phyloP scores from a whole-genome alignment of 768 basidiomycete species.

The Trametes gibbosa region DNA sequence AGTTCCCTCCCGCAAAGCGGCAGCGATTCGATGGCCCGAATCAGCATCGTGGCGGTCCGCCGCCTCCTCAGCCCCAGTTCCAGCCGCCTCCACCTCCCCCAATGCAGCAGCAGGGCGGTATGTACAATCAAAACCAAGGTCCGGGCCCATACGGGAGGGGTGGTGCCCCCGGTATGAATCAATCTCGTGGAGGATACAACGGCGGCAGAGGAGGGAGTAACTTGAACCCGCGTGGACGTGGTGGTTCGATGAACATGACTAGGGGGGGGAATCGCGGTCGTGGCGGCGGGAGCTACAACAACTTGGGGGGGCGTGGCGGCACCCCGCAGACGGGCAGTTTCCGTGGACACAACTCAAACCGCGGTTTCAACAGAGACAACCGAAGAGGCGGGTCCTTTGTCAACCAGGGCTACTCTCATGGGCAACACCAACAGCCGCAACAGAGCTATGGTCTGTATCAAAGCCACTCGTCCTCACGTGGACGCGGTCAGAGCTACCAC shows the following conservation, averaged over 20 bases:
- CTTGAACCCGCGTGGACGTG: conserved; percentile 42
- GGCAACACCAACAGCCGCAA: conserved; percentile 33
- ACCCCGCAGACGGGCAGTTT: conserved; percentile 42
- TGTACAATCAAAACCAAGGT: conserved; percentile 22
- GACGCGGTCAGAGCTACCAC: conserved; percentile 59
- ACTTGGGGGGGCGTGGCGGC: conserved; percentile 44
- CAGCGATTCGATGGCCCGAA: conserved; percentile 84
- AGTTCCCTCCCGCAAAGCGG: conserved; percentile 89
- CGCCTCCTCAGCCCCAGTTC: conserved; percentile 66
- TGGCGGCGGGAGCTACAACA: conserved; percentile 38
- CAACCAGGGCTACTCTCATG: conserved; percentile 33
- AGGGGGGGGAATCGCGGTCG: conserved; percentile 34
- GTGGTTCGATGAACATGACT: conserved; percentile 36
- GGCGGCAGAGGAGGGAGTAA: conserved; percentile 42
- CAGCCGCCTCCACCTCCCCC: conserved; percentile 53
- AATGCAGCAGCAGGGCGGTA: conserved; percentile 38
- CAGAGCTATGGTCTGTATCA: conserved; percentile 37
- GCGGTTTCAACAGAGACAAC: conserved; percentile 60
- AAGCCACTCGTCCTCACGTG: conserved; percentile 45
- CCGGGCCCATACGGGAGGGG: conserved; percentile 39
- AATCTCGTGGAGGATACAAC: conserved; percentile 42
- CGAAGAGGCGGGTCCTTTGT: conserved; percentile 67
- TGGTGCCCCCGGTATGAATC: conserved; percentile 39
- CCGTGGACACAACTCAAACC: conserved; percentile 63
- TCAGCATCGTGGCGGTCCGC: conserved; percentile 45